phyloP scores from a whole-genome alignment of 495 filamentous ascomycete species.

The Halenospora varia region DNA sequence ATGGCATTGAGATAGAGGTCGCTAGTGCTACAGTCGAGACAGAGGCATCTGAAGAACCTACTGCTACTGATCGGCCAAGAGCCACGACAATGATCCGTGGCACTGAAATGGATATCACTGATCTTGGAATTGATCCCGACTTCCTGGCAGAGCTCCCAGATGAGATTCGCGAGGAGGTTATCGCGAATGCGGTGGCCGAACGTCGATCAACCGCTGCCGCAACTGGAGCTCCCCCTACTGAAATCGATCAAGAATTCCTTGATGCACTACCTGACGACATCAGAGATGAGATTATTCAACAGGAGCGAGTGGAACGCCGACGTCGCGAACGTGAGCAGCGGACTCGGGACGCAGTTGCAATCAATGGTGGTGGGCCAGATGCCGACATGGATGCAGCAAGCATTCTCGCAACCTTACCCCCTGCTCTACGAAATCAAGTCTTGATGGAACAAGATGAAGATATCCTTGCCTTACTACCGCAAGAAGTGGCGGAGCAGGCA shows the following conservation, averaged over 20 bases:
- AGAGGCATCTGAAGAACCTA: constrained; percentile 5
- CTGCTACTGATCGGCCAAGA: constrained; percentile 41
- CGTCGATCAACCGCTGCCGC: constrained; percentile 76
- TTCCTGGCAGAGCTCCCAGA: constrained; percentile 94
- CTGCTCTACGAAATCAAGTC: constrained; percentile 77
- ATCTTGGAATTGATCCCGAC: constrained; percentile 86
- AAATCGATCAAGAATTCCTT: constrained; percentile 91
- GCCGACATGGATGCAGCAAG: constrained; percentile 90
- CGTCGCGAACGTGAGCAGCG: constrained; percentile 81
- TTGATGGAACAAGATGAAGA: constrained; percentile 91
- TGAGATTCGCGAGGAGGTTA: constrained; percentile 90
- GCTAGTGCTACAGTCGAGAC: constrained; percentile 2
- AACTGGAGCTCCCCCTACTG: constrained; percentile 75
- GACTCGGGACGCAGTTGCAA: constrained; percentile 46
- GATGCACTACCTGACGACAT: constrained; percentile 89
- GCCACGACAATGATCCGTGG: constrained; percentile 79
- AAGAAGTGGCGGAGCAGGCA: constrained; percentile 80
- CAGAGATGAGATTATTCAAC: constrained; percentile 80
- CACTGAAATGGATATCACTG: constrained; percentile 84
- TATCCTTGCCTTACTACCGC: constrained; percentile 76
- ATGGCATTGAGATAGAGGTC: constrained; percentile 56
- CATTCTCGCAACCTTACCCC: constrained; percentile 88
- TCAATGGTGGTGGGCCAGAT: constrained; percentile 47
- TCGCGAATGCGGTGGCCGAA: constrained; percentile 79
- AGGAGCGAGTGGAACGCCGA: constrained; percentile 84